A percentile compares a stretch with the other conserved stretches of the same genome.
phyloP scores from a whole-genome alignment of 495 filamentous ascomycete species.

The Aspergillus steynii region DNA sequence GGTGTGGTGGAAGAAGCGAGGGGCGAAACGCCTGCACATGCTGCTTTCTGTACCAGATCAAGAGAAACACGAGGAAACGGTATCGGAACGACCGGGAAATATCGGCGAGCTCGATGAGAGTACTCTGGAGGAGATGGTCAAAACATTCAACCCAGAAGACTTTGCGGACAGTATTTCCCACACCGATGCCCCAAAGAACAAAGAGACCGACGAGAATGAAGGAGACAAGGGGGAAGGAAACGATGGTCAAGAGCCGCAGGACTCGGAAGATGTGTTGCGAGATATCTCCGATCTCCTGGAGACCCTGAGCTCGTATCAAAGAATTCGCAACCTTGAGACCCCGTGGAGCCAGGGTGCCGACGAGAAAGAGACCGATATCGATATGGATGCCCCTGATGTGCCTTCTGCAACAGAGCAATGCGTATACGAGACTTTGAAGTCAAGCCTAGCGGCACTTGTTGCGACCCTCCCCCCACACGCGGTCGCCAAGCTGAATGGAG shows the following conservation, averaged over 20 bases:
- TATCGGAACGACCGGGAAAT: slow-evolving; percentile 46
- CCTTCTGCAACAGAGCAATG: slow-evolving; percentile 66
- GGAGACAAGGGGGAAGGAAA: slow-evolving; percentile 30
- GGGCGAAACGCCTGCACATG: slow-evolving; percentile 58
- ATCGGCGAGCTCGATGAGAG: slow-evolving; percentile 50
- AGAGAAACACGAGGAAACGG: slow-evolving; percentile 35
- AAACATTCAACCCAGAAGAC: slow-evolving; percentile 46
- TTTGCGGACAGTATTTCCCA: slow-evolving; percentile 31
- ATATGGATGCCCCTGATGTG: slow-evolving; percentile 44
- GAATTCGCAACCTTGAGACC: slow-evolving; percentile 67
- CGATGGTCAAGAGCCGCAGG: slow-evolving; percentile 2
- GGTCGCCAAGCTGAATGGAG: slow-evolving; percentile 80
- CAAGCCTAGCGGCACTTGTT: slow-evolving; percentile 71
- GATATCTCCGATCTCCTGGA: slow-evolving; percentile 84
- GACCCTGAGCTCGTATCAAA: slow-evolving; percentile 83
- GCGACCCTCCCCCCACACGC: slow-evolving; percentile 79
- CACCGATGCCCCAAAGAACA: slow-evolving; percentile 39
- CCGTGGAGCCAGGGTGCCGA: slow-evolving; percentile 45
- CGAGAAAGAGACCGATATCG: slow-evolving; percentile 33
- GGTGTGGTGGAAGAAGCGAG: slow-evolving; percentile 86
- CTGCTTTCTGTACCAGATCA: slow-evolving; percentile 46
- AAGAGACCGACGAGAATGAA: slow-evolving; percentile 50
- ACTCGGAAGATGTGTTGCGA: slow-evolving; percentile 67
- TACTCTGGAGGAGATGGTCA: slow-evolving; percentile 51
- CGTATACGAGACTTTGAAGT: slow-evolving; percentile 73